Evolutionary conservation across 177 flowering plant genomes (phyloP), one percentile per base, ranked within the genome.

Genomic region (Vitis hybrid): DNA sequence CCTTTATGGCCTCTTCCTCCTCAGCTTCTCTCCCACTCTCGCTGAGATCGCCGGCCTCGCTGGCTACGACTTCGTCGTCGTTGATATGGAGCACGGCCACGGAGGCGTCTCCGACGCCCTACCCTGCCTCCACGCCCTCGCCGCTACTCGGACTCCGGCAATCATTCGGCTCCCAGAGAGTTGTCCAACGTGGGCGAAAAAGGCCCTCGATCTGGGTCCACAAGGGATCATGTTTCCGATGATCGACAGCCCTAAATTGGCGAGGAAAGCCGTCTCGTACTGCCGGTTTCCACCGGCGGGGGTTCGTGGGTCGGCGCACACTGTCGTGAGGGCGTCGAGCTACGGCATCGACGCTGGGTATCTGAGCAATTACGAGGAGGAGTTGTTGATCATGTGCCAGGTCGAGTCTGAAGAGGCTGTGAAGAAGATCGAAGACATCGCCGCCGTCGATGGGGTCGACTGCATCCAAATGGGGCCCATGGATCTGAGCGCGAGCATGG

Each of bases 201-300:
- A 90, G 63, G 98, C 97, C 66, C 87, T 94, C 4, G 98, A 94
- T 73, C 76, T 94, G 3, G 98, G 98, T 45, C 98, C 98, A 4
- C 88, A 87, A 45, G 98, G 98, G 13, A 81, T 94, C 73, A 92
- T 94, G 97, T 92, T 94, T 62, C 98, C 98, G 15, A 92, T 90
- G 97, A 85, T 94, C 72, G 97, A 94, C 1, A 51, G 68, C 70
- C 79, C 89, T 0, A 80, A 89, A 22, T 69, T 57, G 51, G 98
- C 98, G 4, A 73, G 63, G 52, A 82, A 83, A 18, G 93, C 96
- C 1, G 98, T 91, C 12, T 90, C 94, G 9, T 92, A 85, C 63
- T 89, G 97, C 79, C 77, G 86, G 2, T 94, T 84, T 64, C 98
- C 97, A 1, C 97, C 97, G 0, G 77, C 65, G 14, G 98, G 98